Conservation (phyloP, 345 rosid genomes). For the Gossypium arboreum region DNA sequence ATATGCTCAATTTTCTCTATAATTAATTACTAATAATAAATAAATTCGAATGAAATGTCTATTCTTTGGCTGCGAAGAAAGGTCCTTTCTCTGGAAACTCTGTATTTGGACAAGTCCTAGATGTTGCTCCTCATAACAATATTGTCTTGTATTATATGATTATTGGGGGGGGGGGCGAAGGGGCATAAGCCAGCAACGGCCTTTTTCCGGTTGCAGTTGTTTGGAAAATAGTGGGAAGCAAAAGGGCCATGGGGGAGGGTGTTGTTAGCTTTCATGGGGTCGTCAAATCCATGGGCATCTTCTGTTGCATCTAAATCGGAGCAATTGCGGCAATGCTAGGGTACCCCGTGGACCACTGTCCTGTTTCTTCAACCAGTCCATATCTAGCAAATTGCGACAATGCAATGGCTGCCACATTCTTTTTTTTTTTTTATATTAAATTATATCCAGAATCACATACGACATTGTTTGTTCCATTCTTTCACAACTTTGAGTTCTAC, state of each 20-base stretch:
- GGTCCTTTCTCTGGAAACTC: neutral
- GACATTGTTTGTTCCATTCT: neutral
- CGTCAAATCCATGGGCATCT: neutral
- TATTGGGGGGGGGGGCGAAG: neutral
- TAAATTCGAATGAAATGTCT: neutral
- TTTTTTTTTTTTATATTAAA: neutral
- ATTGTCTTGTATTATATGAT: neutral
- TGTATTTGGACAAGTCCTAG: neutral
- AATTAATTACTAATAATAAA: neutral
- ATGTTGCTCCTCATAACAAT: neutral
- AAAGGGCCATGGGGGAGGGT: neutral
- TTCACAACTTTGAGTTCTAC: neutral
- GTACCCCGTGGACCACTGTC: neutral
- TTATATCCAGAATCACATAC: neutral
- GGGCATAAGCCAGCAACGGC: neutral
- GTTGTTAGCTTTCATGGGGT: slow-evolving; percentile 7
- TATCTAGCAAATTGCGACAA: neutral
- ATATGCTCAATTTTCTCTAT: neutral
- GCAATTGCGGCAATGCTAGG: neutral
- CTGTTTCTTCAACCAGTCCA: neutral
- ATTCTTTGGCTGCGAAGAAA: neutral
- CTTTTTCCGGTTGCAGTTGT: neutral
- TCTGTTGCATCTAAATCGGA: neutral
- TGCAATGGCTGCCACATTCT: slow-evolving; percentile 9
- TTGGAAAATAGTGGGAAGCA: neutral